phyloP scores from a whole-genome alignment of 2,329 filamentous ascomycete genomes.

The Elsinoe necatrix region DNA sequence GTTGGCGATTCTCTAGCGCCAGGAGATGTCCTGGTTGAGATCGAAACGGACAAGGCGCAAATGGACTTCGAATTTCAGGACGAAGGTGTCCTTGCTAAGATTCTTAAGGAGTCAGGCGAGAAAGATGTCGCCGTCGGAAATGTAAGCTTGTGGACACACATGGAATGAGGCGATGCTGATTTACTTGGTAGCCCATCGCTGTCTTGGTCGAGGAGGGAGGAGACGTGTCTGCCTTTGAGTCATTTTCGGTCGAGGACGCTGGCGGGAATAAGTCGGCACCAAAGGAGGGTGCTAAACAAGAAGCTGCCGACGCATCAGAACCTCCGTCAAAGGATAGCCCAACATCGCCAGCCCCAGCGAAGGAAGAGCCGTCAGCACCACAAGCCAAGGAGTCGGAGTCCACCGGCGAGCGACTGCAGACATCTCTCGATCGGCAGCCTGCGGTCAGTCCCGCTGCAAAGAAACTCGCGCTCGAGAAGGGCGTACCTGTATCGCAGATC shows the following conservation, averaged over 20 bases:
- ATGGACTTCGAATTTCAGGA: constrained; percentile 99
- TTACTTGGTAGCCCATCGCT: constrained; percentile 71
- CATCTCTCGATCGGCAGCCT: constrained; percentile 73
- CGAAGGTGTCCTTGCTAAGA: constrained; percentile 89
- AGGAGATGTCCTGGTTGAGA: constrained; percentile 88
- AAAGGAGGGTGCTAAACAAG: constrained; percentile 55
- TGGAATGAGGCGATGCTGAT: constrained; percentile 19
- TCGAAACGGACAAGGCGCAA: constrained; percentile 97
- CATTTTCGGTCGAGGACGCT: constrained; percentile 81
- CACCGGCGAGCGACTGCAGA: constrained; percentile 69
- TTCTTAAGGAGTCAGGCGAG: constrained; percentile 82
- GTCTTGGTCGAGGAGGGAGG: constrained; percentile 85
- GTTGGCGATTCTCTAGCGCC: constrained; percentile 76
- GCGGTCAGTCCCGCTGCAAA: constrained; percentile 65
- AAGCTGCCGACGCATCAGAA: constrained; percentile 53
- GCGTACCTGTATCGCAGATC: constrained; percentile 64
- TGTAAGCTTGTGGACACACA: constrained; percentile 52
- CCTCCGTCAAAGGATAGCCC: constrained; percentile 48
- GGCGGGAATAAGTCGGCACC: constrained; percentile 68
- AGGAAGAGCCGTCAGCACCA: constrained; percentile 43
- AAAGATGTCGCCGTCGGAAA: constrained; percentile 93
- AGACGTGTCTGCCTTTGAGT: constrained; percentile 80
- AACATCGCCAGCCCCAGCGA: constrained; percentile 48
- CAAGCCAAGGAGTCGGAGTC: constrained; percentile 62
- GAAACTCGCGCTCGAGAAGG: constrained; percentile 76